A percentile compares a stretch with the other conserved stretches of the same genome.
Conservation (phyloP, 2,329 filamentous ascomycete species). For the Phyllosticta citribraziliensis region DNA sequence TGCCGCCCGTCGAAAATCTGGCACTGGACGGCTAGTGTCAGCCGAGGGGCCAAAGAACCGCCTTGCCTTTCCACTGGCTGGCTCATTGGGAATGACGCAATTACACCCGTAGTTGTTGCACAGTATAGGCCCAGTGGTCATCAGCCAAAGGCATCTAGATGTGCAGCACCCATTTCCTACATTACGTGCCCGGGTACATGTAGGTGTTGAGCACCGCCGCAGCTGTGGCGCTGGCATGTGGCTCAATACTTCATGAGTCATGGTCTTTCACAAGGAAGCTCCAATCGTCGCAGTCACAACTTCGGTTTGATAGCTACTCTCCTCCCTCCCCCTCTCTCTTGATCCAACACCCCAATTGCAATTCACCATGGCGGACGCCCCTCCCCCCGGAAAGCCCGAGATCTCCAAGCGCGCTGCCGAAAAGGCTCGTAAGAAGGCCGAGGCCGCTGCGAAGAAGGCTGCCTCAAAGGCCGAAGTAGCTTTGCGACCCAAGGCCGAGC, state of each 20-base stretch:
- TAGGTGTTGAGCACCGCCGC: background rate
- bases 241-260: background rate
- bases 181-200: no score
- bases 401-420: conserved; percentile 39
- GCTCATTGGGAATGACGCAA: no score
- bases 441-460: conserved; percentile 33
- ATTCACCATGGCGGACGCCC: conserved; percentile 6
- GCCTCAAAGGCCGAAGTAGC: conserved; percentile 33
- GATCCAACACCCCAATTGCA: background rate
- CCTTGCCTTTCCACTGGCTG: no score
- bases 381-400: conserved; percentile 2
- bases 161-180: no score
- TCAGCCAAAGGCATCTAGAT: no score
- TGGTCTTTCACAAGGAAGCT: background rate
- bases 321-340: background rate
- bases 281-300: background rate
- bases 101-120: no score
- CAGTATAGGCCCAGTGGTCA: no score
- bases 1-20: no score
- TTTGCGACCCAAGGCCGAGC: conserved; percentile 27
- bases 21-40: no score
- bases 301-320: background rate
- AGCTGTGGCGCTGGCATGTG: background rate
- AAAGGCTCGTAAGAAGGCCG: conserved; percentile 41
- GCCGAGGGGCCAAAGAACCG: no score